phyloP scores from a whole-genome alignment of 1,139 yeast genomes.

The Martiniozyma asiatica region DNA sequence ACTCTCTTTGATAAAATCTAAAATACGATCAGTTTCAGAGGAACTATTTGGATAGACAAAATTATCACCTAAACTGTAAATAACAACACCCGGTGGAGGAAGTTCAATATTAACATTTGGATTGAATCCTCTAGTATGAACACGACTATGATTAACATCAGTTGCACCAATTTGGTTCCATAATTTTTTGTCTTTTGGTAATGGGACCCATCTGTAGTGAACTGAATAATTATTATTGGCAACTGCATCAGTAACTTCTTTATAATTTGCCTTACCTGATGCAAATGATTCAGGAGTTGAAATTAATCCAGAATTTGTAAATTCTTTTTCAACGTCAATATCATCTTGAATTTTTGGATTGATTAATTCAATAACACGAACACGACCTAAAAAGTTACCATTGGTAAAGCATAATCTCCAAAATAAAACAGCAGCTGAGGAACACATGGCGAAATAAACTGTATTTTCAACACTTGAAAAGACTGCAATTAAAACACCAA shows the following conservation, averaged over 20 bases:
- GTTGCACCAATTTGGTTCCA: conserved; percentile 1
- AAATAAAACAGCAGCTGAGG: conserved; percentile 64
- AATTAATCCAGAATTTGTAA: conserved; percentile 19
- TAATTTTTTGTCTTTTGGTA: too few species aligned
- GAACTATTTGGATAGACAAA: conserved; percentile 78
- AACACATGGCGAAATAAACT: conserved; percentile 80
- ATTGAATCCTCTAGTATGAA: conserved; percentile 32
- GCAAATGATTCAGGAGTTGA: conserved; percentile 8
- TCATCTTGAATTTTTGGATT: conserved; percentile 29
- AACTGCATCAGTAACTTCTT: conserved; percentile 1
- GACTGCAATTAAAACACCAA: conserved; percentile 69
- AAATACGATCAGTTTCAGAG: conserved; percentile 53
- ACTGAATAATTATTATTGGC: conserved; percentile 1
- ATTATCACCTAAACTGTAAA: conserved; percentile 72
- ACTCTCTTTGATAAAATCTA: conserved; percentile 50
- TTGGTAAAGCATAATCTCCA: conserved; percentile 70
- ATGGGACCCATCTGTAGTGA: conserved; percentile 66
- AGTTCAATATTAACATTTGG: conserved; percentile 45
- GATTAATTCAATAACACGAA: conserved; percentile 55
- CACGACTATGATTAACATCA: conserved; percentile 11
- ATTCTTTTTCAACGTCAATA: conserved; percentile 3
- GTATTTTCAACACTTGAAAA: conserved; percentile 80
- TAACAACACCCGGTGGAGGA: conserved; percentile 87
- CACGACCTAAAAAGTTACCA: conserved; percentile 74
- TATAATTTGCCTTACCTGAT: conserved; percentile 2